Conservation (phyloP, 1,284 basidiomycete species). For the Boletus austroedulis region DNA sequence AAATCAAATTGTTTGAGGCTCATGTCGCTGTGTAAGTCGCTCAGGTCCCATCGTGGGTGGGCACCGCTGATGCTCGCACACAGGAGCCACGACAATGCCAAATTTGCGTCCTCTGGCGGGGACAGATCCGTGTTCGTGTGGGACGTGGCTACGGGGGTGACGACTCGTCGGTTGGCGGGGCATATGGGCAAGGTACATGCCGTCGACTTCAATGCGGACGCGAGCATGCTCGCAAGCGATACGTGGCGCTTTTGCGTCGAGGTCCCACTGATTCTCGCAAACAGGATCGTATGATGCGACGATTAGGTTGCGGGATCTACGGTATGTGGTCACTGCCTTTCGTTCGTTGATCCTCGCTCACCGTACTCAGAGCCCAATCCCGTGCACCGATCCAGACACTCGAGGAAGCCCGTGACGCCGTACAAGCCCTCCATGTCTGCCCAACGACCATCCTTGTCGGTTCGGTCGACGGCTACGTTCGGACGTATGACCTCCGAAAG, state of each 20-base stretch:
- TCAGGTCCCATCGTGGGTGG: too few relatives aligned
- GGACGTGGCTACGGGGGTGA: constrained; percentile 95
- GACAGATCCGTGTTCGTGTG: constrained; percentile 89
- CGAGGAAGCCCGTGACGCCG: constrained; percentile 86
- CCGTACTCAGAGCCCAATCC: constrained; percentile 62
- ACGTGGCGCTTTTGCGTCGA: not conserved
- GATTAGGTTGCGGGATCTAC: constrained; percentile 85
- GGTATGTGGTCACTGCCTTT: constrained; percentile 41
- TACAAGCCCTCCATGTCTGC: constrained; percentile 75
- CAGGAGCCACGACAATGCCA: constrained; percentile 89
- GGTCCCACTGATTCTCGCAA: not conserved
- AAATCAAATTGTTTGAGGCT: too few relatives aligned
- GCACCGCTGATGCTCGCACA: too few relatives aligned
- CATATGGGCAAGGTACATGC: constrained; percentile 88
- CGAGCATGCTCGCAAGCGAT: constrained; percentile 85
- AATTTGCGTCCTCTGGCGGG: constrained; percentile 91
- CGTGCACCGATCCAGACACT: constrained; percentile 87
- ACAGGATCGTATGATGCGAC: constrained; percentile 86
- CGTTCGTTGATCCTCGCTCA: not conserved
- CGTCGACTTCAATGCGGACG: constrained; percentile 88
- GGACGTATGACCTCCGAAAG: constrained; percentile 91
- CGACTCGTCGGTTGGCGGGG: constrained; percentile 78
- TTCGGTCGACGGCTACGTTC: constrained; percentile 87
- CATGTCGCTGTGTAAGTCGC: constrained; percentile 79
- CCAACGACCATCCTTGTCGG: constrained; percentile 72